Base-by-base conservation (phyloP, 352 stramenopile species). In the Globisporangium heterothallicum region DNA sequence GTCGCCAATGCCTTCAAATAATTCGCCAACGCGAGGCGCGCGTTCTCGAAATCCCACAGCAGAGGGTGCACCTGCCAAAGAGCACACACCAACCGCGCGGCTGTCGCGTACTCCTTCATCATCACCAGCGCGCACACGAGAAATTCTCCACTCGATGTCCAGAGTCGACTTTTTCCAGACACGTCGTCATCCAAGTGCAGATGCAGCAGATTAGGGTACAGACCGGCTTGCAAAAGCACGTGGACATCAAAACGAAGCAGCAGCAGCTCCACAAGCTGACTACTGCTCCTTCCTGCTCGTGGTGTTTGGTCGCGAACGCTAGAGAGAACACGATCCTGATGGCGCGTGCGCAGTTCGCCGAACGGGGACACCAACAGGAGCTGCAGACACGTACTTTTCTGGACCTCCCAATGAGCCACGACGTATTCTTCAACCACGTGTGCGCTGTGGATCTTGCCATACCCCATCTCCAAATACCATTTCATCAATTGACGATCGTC, bases 41-140 rank as follows among this genome's bases (percentile, higher is more conserved):
- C 75, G 38, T 73, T 87, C 56, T 86, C 75, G 6, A 76, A 30
- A 49, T 88, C 78, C 74, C 78, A 89, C 3, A 92, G 64, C 58
- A 92, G 59, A 8, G 72, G 74, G 34, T 88, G 74, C 6, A 72
- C 62, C 32, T 72, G 68, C 53, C 72, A 78, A 7, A 88, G 41
- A 14, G 70, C 72, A 40, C 78, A 86, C 0, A 68, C 67, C 6
- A 92, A 38, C 18, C 80, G 74, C 1, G 60, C 64, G 3, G 78
- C 80, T 19, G 61, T 64, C 25, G 78, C 76, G 34, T 66, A 73
- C 34, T 89, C 68, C 0, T 58, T 52, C 25, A 71, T 50, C 10
- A 45, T 42, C 41, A 89, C 72, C n/a, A 92, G 64, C 27, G 69
- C 75, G 30, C 74, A 89, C 12, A 89, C 63, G 18, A 80, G 66